Evolutionary conservation across 345 rosid species (phyloP).

Genomic region (Barbarea vulgaris): DNA sequence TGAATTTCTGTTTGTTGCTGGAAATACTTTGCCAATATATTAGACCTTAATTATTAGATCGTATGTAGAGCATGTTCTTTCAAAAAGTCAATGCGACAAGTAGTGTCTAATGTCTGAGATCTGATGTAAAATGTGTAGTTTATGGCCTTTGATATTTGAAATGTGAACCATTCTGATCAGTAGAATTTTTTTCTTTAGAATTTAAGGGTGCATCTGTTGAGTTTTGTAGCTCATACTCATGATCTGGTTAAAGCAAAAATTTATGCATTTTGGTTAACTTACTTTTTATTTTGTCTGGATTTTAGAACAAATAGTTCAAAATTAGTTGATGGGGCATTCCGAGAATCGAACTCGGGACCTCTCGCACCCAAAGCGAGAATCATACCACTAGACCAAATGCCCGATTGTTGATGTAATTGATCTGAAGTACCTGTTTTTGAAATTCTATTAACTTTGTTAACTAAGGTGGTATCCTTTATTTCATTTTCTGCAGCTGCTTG

Average conservation of each 20-base stretch:
- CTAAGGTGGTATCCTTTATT: background rate
- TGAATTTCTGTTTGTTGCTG: background rate
- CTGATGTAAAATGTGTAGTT: background rate
- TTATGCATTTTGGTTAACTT: background rate
- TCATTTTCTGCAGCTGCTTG: background rate
- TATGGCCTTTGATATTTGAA: background rate
- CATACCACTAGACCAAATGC: slow-evolving; percentile 93
- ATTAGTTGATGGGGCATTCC: slow-evolving; percentile 56
- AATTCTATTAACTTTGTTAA: background rate
- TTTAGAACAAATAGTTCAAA: background rate
- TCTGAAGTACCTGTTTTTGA: background rate
- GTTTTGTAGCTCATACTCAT: background rate
- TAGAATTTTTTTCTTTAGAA: background rate
- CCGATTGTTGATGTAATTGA: slow-evolving; percentile 27
- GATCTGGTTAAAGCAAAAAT: background rate
- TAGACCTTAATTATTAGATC: background rate
- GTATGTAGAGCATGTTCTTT: background rate
- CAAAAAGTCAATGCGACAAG: slow-evolving; percentile 25
- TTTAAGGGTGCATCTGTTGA: background rate
- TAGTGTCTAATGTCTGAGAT: slow-evolving; percentile 11
- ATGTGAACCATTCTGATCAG: background rate
- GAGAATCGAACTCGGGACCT: slow-evolving; percentile 86
- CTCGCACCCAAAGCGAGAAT: slow-evolving; percentile 95
- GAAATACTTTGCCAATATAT: background rate
- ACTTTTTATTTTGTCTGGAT: background rate